A percentile compares a stretch with the other conserved stretches of the same genome.
Evolutionary conservation across 2,329 filamentous ascomycete genomes (phyloP).

Genomic region (Knoxdaviesia capensis): DNA sequence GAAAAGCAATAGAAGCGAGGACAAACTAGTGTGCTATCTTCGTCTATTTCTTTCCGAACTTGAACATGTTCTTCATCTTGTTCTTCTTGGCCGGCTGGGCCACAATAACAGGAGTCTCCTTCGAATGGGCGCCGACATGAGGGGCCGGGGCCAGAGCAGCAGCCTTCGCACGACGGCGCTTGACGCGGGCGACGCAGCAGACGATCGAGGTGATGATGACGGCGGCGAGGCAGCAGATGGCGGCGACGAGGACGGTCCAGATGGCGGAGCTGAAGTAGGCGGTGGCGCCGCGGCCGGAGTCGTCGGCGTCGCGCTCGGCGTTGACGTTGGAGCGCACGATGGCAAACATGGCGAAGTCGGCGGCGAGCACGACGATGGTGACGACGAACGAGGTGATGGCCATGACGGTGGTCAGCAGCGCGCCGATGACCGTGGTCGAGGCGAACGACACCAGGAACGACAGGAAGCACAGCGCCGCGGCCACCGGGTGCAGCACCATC

Average conservation of each 20-base stretch:
- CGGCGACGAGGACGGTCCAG: constrained; percentile 38
- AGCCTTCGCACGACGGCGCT: constrained; percentile 9
- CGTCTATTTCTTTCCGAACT: no score
- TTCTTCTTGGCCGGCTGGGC: no score
- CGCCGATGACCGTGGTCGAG: constrained; percentile 27
- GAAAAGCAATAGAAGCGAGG: background rate
- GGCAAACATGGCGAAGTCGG: constrained; percentile 37
- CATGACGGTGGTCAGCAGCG: constrained; percentile 27
- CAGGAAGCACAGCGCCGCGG: constrained; percentile 34
- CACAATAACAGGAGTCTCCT: no score
- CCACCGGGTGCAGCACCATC: constrained; percentile 43
- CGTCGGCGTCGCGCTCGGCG: constrained; percentile 11
- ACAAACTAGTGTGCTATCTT: background rate
- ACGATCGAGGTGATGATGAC: constrained; percentile 38
- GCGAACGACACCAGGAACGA: constrained; percentile 34
- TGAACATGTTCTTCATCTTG: no score
- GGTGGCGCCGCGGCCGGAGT: constrained; percentile 10
- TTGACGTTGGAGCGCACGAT: constrained; percentile 34
- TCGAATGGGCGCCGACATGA: no score
- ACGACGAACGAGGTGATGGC: constrained; percentile 27
- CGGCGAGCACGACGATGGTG: constrained; percentile 25
- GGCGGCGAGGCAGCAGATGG: constrained; percentile 32
- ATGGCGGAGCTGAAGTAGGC: constrained; percentile 33
- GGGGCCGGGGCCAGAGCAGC: background rate
- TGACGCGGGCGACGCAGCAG: constrained; percentile 32